Evolutionary conservation across 768 basidiomycete genomes (phyloP).

Genomic region (Agrocybe praecox): DNA sequence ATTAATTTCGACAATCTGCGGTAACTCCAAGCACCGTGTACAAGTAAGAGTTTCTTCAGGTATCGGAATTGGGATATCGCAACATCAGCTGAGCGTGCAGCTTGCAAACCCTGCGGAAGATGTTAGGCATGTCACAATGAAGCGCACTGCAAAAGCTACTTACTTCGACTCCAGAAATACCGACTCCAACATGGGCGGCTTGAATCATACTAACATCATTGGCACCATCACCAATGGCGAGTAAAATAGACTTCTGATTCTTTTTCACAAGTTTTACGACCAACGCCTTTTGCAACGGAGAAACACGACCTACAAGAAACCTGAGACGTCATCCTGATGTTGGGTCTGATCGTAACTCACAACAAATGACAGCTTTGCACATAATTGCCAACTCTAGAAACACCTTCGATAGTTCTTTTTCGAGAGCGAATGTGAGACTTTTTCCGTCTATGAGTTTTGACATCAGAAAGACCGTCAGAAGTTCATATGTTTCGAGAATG

Average conservation of each 20-base stretch:
- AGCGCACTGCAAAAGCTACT: conserved; percentile 5
- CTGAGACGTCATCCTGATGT: background rate
- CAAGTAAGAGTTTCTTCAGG: conserved; percentile 91
- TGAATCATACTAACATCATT: conserved; percentile 99
- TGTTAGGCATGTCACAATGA: background rate
- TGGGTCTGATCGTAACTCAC: conserved; percentile 46
- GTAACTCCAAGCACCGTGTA: conserved; percentile 99
- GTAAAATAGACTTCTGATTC: conserved; percentile 88
- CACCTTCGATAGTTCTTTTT: conserved; percentile 86
- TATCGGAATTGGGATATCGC: conserved; percentile 98
- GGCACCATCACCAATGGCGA: conserved; percentile 97
- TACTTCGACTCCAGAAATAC: conserved; percentile 97
- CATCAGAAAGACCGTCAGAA: background rate
- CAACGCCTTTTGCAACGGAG: conserved; percentile 94
- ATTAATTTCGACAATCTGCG: conserved; percentile 93
- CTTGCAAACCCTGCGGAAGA: conserved; percentile 82
- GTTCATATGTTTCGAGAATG: background rate
- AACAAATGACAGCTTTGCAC: conserved; percentile 99
- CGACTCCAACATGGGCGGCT: conserved; percentile 96
- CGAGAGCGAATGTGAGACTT: conserved; percentile 88
- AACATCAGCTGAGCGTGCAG: conserved; percentile 95
- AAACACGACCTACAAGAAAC: conserved; percentile 77
- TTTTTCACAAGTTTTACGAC: conserved; percentile 99
- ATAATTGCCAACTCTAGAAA: conserved; percentile 96
- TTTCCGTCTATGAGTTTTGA: conserved; percentile 74